phyloP scores from a whole-genome alignment of 331 rosid genomes.

The Erythrophleum ivorense region DNA sequence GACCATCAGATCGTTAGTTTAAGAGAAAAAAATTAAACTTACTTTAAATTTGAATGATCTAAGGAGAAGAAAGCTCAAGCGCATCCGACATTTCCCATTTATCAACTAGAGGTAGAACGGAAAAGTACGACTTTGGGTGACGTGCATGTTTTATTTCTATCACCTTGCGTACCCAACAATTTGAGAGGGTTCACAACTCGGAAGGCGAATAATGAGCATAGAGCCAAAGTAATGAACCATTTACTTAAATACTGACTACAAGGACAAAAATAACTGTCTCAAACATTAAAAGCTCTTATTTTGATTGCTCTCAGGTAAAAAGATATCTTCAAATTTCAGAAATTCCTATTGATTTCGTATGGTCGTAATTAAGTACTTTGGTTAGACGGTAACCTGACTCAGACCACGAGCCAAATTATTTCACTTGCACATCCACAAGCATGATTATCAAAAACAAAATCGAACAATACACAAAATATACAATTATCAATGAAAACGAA shows the following conservation, averaged over 20 bases:
- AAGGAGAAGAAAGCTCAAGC: not conserved
- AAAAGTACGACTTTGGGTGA: not conserved
- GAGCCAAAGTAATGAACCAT: not conserved
- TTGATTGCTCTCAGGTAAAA: not conserved
- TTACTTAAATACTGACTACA: not conserved
- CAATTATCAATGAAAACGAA: conserved; percentile 20
- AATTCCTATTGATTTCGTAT: not conserved
- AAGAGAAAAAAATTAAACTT: not conserved
- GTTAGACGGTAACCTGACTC: not conserved
- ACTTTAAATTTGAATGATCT: not conserved
- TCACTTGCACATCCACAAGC: not conserved
- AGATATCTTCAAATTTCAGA: not conserved
- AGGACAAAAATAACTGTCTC: not conserved
- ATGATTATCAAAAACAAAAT: not conserved
- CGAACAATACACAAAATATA: conserved; percentile 41
- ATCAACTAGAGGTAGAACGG: not conserved
- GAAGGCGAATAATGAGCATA: too few species aligned
- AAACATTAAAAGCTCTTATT: not conserved
- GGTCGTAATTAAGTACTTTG: not conserved
- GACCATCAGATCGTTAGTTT: too few species aligned
- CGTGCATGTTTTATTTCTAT: too few species aligned
- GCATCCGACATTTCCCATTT: not conserved
- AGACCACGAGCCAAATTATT: not conserved
- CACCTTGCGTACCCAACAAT: too few species aligned
- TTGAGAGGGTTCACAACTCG: too few species aligned